Conservation (phyloP, 2,329 filamentous ascomycete genomes). For the Graphium sp. region DNA sequence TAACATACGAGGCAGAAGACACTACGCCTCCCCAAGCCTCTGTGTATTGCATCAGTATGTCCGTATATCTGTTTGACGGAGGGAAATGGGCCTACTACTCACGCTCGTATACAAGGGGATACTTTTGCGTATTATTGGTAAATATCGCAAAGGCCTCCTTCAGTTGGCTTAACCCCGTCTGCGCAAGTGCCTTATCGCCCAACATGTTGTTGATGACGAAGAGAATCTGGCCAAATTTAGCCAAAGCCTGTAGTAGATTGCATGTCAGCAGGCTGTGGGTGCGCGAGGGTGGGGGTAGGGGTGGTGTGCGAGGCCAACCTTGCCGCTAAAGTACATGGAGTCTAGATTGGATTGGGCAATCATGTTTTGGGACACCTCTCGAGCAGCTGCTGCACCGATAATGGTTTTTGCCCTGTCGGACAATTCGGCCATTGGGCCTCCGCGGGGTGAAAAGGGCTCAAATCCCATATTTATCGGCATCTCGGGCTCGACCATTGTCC, state of each 20-base stretch:
- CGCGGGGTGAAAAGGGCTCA: conserved; percentile 53
- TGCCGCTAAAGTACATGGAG: conserved; percentile 90
- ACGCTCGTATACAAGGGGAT: conserved; percentile 48
- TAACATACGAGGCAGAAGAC: conserved; percentile 56
- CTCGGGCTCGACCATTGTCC: conserved; percentile 61
- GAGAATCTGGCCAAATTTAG: conserved; percentile 57
- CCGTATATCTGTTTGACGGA: too few species aligned
- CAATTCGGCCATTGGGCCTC: conserved; percentile 27
- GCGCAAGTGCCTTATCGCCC: conserved; percentile 36
- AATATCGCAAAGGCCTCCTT: conserved; percentile 53
- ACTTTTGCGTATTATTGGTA: conserved; percentile 49
- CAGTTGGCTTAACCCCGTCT: conserved; percentile 40
- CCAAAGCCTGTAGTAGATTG: conserved; percentile 34
- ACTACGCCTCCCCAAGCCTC: conserved; percentile 66
- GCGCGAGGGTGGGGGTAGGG: too few species aligned
- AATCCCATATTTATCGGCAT: conserved; percentile 64
- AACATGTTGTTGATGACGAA: conserved; percentile 49
- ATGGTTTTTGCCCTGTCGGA: conserved; percentile 34
- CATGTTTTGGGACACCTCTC: conserved; percentile 65
- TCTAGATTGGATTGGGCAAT: conserved; percentile 54
- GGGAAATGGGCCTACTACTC: conserved; percentile 10
- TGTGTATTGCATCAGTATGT: conserved; percentile 11
- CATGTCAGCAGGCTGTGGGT: conserved; percentile 8
- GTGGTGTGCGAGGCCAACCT: conserved; percentile 37
- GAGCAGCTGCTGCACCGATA: conserved; percentile 46